Evolutionary conservation across 2,329 filamentous ascomycete genomes (phyloP), one percentile per base, ranked within the genome.

Genomic region (Fusarium multiceps): DNA sequence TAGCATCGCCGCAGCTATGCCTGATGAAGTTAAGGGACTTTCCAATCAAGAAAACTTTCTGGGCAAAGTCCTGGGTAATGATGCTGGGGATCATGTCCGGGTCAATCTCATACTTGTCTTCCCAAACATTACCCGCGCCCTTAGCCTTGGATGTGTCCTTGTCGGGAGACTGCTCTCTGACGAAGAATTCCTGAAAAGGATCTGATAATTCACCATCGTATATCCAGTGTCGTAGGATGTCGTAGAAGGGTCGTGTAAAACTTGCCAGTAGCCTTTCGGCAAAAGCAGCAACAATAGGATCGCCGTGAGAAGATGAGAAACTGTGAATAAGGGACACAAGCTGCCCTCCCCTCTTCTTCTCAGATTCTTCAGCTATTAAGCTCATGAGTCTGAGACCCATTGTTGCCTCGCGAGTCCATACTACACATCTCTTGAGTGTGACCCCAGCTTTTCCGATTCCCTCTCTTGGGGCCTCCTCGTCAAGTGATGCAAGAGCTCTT

Each of bases 1-100:
- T 89, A 25, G 94, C 93, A 78, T 99, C 97, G 11, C 92, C 92
- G 78, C 96, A 99, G 72, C 94, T 95, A 80, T 98, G 94, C 25
- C 96, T 91, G 78, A 99, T 98, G 80, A 99, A 99, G 80, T 99
- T 99, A 57, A 99, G 86, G 6, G 94, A 97, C 80, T 99, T 99
- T 59, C 96, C 96, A 73, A 99, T 99, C 10, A 99, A 83, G 75
- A 98, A 98, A 8, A 99, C 93, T 77, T 98, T 98, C 72, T 96
- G 93, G 0, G 96, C 94, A 80, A 99, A 98, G 66, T 97, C 94
- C 46, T 92, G 87, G 0, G 93, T 97, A 72, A 98, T 94, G 75
- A 98, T 98, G 43, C 91, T 94, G 1, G 96, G 96, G 25, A 98
- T 90, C 92, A 98, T 96, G 49, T 88, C 86, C 62, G 92, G 87